Evolutionary conservation across 768 basidiomycete genomes (phyloP).

Genomic region (Boletus subparvulus): DNA sequence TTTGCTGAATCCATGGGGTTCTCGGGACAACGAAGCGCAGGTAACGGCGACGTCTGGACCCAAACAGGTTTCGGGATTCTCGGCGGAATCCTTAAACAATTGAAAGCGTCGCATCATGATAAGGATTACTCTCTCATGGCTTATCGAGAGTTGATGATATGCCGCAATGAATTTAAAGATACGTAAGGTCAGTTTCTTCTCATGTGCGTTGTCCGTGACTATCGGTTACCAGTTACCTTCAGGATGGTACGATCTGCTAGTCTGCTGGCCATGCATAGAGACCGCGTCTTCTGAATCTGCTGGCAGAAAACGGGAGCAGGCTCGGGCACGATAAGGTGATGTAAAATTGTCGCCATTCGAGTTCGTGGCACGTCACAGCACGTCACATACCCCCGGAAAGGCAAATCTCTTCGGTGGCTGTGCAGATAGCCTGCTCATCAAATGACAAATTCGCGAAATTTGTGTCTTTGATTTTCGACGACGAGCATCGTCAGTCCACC

Average conservation of each 20-base stretch:
- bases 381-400: constrained; percentile 6
- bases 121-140: constrained; percentile 10
- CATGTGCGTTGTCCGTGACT: background rate
- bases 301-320: too few species aligned
- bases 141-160: background rate
- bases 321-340: constrained; percentile 2
- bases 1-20: background rate
- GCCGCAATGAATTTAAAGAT: background rate
- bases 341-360: background rate
- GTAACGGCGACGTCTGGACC: background rate
- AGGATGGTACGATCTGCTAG: background rate
- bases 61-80: constrained; percentile 1
- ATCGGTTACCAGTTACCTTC: background rate
- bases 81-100: background rate
- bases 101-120: background rate
- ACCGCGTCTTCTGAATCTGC: background rate
- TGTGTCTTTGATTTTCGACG: constrained; percentile 17
- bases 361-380: too few species aligned
- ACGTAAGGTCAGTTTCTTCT: constrained; percentile 10
- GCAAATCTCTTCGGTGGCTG: constrained; percentile 20
- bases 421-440: constrained; percentile 17
- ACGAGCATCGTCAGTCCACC: constrained; percentile 12
- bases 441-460: constrained; percentile 27
- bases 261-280: background rate
- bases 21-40: background rate